Conservation (phyloP, 495 filamentous ascomycete species). For the Entonaema liquescens region DNA sequence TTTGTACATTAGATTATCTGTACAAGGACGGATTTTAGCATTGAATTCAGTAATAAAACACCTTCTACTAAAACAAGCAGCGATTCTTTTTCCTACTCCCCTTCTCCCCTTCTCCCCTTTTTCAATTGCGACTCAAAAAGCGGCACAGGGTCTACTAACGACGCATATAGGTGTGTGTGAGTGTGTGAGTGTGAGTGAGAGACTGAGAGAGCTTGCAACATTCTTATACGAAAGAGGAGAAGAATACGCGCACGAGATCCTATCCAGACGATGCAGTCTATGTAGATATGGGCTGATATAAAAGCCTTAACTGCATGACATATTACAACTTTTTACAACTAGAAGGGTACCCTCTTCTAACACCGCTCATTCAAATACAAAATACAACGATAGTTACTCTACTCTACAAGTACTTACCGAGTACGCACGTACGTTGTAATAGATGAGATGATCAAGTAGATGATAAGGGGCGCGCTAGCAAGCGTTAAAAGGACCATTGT, state of each 20-base stretch:
- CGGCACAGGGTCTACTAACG: background rate
- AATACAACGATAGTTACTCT: slow-evolving; percentile 6
- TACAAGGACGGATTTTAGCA: background rate
- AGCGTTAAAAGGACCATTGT: slow-evolving; percentile 17
- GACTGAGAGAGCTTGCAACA: background rate
- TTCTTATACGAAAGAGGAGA: slow-evolving; percentile 8
- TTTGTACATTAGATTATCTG: background rate
- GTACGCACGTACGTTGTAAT: background rate
- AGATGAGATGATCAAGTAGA: background rate
- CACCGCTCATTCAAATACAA: slow-evolving; percentile 23
- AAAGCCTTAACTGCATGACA: slow-evolving; percentile 31
- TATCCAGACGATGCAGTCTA: slow-evolving; percentile 8
- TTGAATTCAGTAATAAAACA: slow-evolving; percentile 1
- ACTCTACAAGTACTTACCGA: background rate
- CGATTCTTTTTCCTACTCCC: no score
- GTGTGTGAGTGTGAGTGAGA: no score
- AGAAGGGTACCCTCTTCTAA: slow-evolving; percentile 12
- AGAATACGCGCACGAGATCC: slow-evolving; percentile 23
- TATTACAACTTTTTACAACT: slow-evolving; percentile 7
- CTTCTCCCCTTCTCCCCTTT: no score
- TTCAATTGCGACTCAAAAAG: background rate
- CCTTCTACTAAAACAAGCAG: background rate
- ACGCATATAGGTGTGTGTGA: background rate
- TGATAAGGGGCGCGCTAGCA: slow-evolving; percentile 19
- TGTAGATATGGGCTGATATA: slow-evolving; percentile 33